These are phyloP conservation scores for Lentithecium fluviatile DNA, from an alignment of 495 filamentous ascomycete genomes.

Conservation along the genomic window DNA sequence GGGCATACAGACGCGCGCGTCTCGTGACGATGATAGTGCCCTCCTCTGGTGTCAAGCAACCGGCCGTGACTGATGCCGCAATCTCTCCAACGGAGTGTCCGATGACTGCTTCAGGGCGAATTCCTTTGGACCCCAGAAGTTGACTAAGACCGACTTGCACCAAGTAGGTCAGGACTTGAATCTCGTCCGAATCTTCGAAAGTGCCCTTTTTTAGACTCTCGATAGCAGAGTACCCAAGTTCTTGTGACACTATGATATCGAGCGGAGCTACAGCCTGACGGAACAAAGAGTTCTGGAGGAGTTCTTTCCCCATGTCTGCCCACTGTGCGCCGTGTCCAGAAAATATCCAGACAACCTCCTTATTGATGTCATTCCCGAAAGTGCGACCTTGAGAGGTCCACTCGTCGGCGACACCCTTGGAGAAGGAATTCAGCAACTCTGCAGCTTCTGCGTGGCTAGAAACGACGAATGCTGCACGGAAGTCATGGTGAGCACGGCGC, in stretches of 20 bases:
- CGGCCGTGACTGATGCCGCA: conserved; percentile 39
- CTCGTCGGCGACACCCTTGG: conserved; percentile 16
- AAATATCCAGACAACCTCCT: conserved; percentile 27
- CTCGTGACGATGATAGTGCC: conserved; percentile 41
- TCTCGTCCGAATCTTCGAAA: conserved; percentile 36
- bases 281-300: no score
- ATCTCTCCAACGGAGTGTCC: conserved; percentile 47
- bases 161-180: conserved; percentile 43
- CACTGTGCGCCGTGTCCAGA: conserved; percentile 37
- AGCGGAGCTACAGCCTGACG: no score
- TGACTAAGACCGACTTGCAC: conserved; percentile 41
- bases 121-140: conserved; percentile 36
- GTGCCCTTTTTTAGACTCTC: conserved; percentile 35
- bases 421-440: conserved; percentile 21
- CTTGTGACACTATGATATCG: no score
- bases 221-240: conserved; percentile 16
- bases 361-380: conserved; percentile 16
- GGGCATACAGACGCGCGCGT: conserved; percentile 42
- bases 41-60: conserved; percentile 35
- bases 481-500: conserved; percentile 40
- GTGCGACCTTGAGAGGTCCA: conserved; percentile 34
- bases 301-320: conserved; percentile 30
- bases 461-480: conserved; percentile 35
- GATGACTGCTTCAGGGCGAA: conserved; percentile 39
- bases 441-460: conserved; percentile 33